phyloP scores from a whole-genome alignment of 257 asterid genomes.

The Scutellaria baicalensis region DNA sequence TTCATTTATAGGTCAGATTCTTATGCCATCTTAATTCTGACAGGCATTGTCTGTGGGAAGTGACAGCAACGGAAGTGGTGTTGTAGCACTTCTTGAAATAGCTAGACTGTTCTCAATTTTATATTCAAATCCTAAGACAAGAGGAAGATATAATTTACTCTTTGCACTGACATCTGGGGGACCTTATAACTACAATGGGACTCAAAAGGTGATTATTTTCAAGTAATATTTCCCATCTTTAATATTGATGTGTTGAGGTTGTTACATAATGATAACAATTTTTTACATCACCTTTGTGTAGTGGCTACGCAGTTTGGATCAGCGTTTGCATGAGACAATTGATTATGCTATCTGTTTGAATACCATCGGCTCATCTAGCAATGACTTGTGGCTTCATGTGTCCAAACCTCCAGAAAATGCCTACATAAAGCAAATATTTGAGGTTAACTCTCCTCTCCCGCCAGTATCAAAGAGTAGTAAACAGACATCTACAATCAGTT shows the following conservation, averaged over 20 bases:
- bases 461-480: not conserved
- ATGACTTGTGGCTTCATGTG: constrained; percentile 76
- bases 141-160: constrained; percentile 83
- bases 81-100: constrained; percentile 82
- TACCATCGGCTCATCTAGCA: constrained; percentile 61
- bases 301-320: constrained; percentile 96
- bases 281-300: constrained; percentile 12
- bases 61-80: constrained; percentile 96
- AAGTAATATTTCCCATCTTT: not conserved
- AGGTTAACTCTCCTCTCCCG: constrained; percentile 30
- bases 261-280: constrained; percentile 19
- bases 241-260: not conserved
- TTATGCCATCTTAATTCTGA: constrained; percentile 15
- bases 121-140: constrained; percentile 80
- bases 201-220: constrained; percentile 57
- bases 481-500: not conserved
- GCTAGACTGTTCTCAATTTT: constrained; percentile 85
- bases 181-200: constrained; percentile 89
- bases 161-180: constrained; percentile 95
- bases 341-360: constrained; percentile 95
- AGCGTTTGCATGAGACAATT: constrained; percentile 79
- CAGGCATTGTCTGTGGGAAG: constrained; percentile 91
- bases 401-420: constrained; percentile 92
- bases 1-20: constrained; percentile 10
- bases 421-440: constrained; percentile 76